phyloP scores from a whole-genome alignment of 768 basidiomycete species.

The Cystobasidium onofrii region DNA sequence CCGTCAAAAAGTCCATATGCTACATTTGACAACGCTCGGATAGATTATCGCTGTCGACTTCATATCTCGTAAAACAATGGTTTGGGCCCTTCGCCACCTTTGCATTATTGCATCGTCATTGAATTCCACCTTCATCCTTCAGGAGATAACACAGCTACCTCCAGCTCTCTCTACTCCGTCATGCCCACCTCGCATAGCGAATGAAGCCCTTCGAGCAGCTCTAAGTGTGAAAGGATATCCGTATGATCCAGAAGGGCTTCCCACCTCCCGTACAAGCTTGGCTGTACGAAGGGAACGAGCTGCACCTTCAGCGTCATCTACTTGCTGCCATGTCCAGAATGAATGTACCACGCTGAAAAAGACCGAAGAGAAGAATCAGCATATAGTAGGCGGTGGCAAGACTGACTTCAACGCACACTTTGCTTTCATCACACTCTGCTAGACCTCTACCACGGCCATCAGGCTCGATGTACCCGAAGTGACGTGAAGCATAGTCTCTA shows the following conservation, averaged over 20 bases:
- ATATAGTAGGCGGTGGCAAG: background rate
- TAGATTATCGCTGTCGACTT: no score
- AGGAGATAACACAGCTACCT: constrained; percentile 10
- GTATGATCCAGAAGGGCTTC: background rate
- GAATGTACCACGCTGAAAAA: constrained; percentile 10
- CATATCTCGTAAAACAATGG: no score
- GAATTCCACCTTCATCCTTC: no score
- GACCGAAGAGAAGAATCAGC: background rate
- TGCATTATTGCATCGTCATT: no score
- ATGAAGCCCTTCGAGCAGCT: constrained; percentile 2
- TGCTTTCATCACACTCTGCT: constrained; percentile 23
- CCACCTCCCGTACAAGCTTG: constrained; percentile 1
- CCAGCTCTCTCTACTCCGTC: constrained; percentile 1
- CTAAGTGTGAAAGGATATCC: background rate
- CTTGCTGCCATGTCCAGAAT: constrained; percentile 27
- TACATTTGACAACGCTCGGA: no score
- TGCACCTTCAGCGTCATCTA: constrained; percentile 13
- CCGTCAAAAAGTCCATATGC: no score
- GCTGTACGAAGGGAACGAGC: constrained; percentile 17
- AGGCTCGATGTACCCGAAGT: constrained; percentile 21
- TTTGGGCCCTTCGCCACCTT: no score
- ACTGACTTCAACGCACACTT: background rate
- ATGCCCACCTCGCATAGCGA: background rate
- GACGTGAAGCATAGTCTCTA: background rate
- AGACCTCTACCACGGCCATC: constrained; percentile 2